Evolutionary conservation across 2,329 filamentous ascomycete species (phyloP).

Genomic region (Talaromyces amestolkiae): DNA sequence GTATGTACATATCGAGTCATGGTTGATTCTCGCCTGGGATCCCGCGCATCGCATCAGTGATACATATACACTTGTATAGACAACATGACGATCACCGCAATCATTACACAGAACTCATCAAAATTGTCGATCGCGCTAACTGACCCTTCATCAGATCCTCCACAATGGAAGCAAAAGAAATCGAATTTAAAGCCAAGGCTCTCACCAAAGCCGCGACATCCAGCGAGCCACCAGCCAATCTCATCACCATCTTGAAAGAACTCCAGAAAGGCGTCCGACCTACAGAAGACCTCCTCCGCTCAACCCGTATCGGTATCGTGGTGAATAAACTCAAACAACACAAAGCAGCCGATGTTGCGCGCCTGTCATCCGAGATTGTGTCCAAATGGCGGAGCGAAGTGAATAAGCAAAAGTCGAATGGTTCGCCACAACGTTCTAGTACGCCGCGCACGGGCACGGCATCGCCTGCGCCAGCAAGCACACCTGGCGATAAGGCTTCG

Average conservation of each 20-base stretch:
- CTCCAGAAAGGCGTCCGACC: constrained; percentile 78
- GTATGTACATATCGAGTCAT: neutral
- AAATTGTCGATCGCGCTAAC: neutral
- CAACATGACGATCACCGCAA: neutral
- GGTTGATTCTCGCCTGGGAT: neutral
- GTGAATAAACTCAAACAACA: constrained; percentile 83
- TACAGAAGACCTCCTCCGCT: constrained; percentile 84
- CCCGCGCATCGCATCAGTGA: neutral
- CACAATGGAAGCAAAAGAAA: constrained; percentile 76
- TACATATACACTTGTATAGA: neutral
- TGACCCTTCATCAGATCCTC: neutral
- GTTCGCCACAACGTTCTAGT: constrained; percentile 40
- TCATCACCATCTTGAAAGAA: constrained; percentile 71
- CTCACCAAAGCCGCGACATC: constrained; percentile 74
- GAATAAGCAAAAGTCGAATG: constrained; percentile 45
- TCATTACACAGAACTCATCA: neutral
- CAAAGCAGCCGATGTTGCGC: constrained; percentile 70
- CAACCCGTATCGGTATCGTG: constrained; percentile 85
- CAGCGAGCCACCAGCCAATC: constrained; percentile 69
- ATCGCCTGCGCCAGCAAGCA: constrained; percentile 49
- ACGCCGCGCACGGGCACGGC: constrained; percentile 51
- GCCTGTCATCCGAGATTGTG: constrained; percentile 77
- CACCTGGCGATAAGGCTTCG: constrained; percentile 49
- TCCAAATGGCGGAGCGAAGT: constrained; percentile 58
- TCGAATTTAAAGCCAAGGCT: constrained; percentile 72